Evolutionary conservation across 768 basidiomycete species (phyloP).

Genomic region (Leccinellum rugosiceps): DNA sequence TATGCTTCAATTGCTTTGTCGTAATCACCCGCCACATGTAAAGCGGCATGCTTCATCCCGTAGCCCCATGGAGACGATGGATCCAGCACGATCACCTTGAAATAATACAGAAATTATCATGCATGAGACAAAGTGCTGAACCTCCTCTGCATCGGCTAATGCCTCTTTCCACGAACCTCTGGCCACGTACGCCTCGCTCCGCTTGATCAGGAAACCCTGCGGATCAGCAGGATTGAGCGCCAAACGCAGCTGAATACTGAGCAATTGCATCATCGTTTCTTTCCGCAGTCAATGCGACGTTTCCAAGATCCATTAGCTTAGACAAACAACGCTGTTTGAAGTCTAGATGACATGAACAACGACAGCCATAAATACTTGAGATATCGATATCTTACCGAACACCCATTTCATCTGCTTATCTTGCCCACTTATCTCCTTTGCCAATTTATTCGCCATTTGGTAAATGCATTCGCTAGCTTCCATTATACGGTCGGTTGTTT

Average conservation of each 20-base stretch:
- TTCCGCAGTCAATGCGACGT: background rate
- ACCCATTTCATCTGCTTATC: background rate
- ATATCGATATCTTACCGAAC: background rate
- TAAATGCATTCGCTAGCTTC: background rate
- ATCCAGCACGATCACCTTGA: background rate
- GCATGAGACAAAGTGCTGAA: background rate
- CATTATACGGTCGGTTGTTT: background rate
- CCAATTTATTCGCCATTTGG: background rate
- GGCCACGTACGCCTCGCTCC: background rate
- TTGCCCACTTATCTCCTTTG: background rate
- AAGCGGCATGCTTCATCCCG: background rate
- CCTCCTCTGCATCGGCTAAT: background rate
- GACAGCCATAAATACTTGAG: background rate
- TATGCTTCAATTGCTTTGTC: background rate
- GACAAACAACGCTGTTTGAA: background rate
- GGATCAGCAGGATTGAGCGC: background rate
- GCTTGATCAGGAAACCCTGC: background rate
- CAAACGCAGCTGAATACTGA: background rate
- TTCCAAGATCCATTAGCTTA: background rate
- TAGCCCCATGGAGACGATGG: background rate
- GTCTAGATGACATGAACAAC: background rate
- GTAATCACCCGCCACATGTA: background rate
- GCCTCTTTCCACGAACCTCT: background rate
- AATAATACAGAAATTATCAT: background rate
- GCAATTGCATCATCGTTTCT: background rate